Conservation (phyloP, 140 eudicot genomes). For the Eryngium alpinum region DNA sequence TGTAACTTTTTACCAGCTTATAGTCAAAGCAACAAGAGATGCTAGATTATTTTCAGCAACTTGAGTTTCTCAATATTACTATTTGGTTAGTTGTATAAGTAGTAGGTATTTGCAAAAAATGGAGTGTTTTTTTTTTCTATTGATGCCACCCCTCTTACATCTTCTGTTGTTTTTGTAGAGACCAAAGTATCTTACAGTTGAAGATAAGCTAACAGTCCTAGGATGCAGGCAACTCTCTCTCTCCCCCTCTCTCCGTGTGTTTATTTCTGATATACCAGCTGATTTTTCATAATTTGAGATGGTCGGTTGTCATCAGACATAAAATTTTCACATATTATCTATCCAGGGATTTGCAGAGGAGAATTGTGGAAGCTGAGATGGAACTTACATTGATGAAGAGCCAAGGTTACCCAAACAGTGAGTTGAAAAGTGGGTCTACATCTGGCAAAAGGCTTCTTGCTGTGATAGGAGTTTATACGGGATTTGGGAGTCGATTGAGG, state of each 20-base stretch:
- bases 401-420: constrained; percentile 68
- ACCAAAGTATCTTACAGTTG: constrained; percentile 72
- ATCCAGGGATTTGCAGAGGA: constrained; percentile 69
- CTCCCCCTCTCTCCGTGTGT: not conserved
- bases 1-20: too few relatives aligned
- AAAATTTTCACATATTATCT: not conserved
- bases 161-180: constrained; percentile 40
- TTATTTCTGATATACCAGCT: not conserved
- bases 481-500: constrained; percentile 64
- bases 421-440: constrained; percentile 39
- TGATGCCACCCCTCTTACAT: not conserved
- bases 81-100: too few relatives aligned
- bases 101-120: not conserved
- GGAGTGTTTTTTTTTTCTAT: not conserved
- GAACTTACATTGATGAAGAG: constrained; percentile 88
- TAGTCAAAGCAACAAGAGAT: too few relatives aligned
- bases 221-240: constrained; percentile 76
- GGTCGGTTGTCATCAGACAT: not conserved
- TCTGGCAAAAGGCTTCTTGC: constrained; percentile 61
- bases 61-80: too few relatives aligned
- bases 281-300: not conserved
- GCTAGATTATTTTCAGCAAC: too few relatives aligned
- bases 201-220: constrained; percentile 75
- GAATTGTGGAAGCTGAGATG: constrained; percentile 91
- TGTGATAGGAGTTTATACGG: constrained; percentile 89